Percentiles rank a stretch among this genome's conserved stretches.
Conservation (phyloP, 2,329 filamentous ascomycete species). For the Penicillium sp. region DNA sequence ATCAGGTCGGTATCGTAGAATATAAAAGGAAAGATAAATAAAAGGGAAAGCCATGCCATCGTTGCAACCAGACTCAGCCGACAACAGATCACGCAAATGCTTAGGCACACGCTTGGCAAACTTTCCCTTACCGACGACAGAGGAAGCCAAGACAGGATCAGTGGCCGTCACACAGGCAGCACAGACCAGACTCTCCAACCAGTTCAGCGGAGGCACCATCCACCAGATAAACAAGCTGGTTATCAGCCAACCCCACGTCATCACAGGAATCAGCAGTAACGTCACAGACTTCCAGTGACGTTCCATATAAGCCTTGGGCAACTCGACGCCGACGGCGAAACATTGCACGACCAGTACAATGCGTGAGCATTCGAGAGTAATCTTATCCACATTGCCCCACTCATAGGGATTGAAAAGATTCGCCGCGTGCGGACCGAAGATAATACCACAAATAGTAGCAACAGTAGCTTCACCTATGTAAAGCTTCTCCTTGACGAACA, state of each 20-base stretch:
- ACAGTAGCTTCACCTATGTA: constrained; percentile 99
- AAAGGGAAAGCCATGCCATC: constrained; percentile 99
- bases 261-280: constrained; percentile 86
- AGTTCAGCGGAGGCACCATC: constrained; percentile 73
- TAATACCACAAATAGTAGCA: constrained; percentile 68
- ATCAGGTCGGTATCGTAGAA: constrained; percentile 75
- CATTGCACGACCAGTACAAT: constrained; percentile 71
- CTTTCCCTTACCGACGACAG: constrained; percentile 97
- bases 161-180: constrained; percentile 96
- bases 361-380: constrained; percentile 68
- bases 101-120: constrained; percentile 97
- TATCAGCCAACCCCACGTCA: constrained; percentile 83
- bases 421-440: constrained; percentile 67
- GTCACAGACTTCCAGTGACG: constrained; percentile 92
- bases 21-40: constrained; percentile 85
- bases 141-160: constrained; percentile 93
- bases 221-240: constrained; percentile 95
- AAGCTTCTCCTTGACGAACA: constrained; percentile 95
- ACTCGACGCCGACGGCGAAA: constrained; percentile 69
- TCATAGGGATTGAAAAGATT: constrained; percentile 59
- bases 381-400: constrained; percentile 67
- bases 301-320: constrained; percentile 84
- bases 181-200: constrained; percentile 83
- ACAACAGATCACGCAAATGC: constrained; percentile 91
- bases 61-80: constrained; percentile 96